phyloP scores from a whole-genome alignment of 2,329 filamentous ascomycete species.

The Ramularia endophylla region DNA sequence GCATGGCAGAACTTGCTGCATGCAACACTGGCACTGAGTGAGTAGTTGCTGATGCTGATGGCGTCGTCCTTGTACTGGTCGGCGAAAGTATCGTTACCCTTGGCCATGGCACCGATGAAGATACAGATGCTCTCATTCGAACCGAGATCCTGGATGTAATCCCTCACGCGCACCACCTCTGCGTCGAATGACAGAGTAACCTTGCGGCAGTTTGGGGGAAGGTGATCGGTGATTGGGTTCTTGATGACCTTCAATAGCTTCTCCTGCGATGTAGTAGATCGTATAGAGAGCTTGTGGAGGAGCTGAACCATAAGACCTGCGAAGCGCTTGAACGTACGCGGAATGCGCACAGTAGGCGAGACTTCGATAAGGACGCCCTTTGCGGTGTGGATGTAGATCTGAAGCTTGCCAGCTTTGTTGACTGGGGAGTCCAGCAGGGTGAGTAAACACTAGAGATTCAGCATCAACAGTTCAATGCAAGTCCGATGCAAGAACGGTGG shows the following conservation, averaged over 20 bases:
- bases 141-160: conserved; percentile 76
- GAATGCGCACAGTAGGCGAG: conserved; percentile 95
- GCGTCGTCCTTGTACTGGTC: conserved; percentile 93
- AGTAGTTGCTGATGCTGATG: conserved; percentile 98
- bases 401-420: conserved; percentile 95
- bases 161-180: conserved; percentile 75
- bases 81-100: conserved; percentile 91
- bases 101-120: conserved; percentile 98
- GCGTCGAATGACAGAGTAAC: conserved; percentile 94
- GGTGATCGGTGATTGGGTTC: conserved; percentile 94
- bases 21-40: conserved; percentile 91
- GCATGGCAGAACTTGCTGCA: conserved; percentile 99
- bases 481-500: conserved; percentile 10
- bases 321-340: conserved; percentile 97
- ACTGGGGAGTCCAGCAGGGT: conserved; percentile 96
- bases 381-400: conserved; percentile 98
- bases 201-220: conserved; percentile 96
- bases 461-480: conserved; percentile 19
- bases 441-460: conserved; percentile 69
- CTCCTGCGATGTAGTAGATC: conserved; percentile 94
- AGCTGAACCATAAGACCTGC: conserved; percentile 98
- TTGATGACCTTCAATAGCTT: conserved; percentile 97
- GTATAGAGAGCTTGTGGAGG: conserved; percentile 89
- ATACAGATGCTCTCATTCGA: conserved; percentile 92
- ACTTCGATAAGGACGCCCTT: conserved; percentile 98